Conservation (phyloP, 1,284 basidiomycete species). For the Butyriboletus appendiculatus region DNA sequence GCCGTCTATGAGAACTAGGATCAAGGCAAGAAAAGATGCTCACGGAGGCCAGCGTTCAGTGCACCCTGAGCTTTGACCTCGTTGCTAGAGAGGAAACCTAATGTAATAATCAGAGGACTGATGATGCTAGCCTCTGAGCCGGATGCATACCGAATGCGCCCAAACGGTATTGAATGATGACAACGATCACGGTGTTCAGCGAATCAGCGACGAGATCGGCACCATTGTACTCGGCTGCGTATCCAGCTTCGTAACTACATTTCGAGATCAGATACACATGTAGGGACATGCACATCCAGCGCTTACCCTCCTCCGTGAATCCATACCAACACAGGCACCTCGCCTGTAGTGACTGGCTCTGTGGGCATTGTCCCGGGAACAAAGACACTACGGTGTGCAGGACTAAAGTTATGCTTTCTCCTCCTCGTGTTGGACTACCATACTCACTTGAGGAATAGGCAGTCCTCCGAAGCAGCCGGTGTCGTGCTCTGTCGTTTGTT, state of each 20-base stretch:
- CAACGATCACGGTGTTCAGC: conserved; percentile 34
- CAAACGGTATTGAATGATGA: conserved; percentile 44
- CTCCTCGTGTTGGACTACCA: neutral
- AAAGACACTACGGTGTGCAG: conserved; percentile 11
- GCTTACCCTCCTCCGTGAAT: conserved; percentile 27
- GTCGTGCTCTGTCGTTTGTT: conserved; percentile 4
- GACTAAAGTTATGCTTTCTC: neutral
- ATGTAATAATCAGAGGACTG: neutral
- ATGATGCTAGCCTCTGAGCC: neutral
- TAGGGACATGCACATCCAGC: neutral
- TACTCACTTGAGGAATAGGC: conserved; percentile 26
- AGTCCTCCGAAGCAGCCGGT: conserved; percentile 16
- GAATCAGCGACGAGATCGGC: conserved; percentile 21
- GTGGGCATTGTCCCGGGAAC: conserved; percentile 5
- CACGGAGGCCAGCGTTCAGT: conserved; percentile 35
- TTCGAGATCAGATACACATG: neutral
- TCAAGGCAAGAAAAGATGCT: conserved; percentile 1
- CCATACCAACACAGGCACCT: conserved; percentile 23
- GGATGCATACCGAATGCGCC: conserved; percentile 41
- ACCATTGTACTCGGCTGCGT: conserved; percentile 15
- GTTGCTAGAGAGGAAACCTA: conserved; percentile 33
- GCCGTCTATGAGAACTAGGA: neutral
- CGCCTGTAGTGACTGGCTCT: neutral
- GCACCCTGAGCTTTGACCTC: conserved; percentile 28
- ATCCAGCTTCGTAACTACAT: conserved; percentile 9